Conservation (phyloP, 2,329 filamentous ascomycete species). For the Aspergillus niger region DNA sequence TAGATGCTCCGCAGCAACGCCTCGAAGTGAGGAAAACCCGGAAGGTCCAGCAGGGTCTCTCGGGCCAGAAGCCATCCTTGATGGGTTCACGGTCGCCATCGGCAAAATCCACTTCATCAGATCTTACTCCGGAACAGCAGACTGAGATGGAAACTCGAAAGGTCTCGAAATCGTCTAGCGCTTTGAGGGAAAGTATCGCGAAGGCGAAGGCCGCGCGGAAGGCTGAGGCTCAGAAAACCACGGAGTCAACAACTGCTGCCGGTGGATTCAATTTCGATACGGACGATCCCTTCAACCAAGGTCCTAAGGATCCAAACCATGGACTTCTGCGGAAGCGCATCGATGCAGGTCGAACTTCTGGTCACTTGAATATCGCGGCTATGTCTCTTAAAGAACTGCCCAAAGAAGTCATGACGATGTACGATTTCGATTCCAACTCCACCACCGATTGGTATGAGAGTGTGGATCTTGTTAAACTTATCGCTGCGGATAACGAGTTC, state of each 20-base stretch:
- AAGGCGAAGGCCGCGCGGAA: constrained; percentile 83
- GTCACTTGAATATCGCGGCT: constrained; percentile 84
- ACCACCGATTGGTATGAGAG: constrained; percentile 82
- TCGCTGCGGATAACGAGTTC: constrained; percentile 88
- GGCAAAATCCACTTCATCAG: constrained; percentile 31
- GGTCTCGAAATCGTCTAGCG: constrained; percentile 70
- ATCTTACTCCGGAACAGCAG: constrained; percentile 33
- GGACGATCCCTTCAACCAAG: constrained; percentile 60
- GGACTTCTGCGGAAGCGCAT: constrained; percentile 74
- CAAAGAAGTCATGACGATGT: constrained; percentile 84
- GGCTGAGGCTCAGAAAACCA: constrained; percentile 45
- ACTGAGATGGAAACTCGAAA: constrained; percentile 43
- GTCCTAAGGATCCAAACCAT: constrained; percentile 58
- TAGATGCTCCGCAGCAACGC: constrained; percentile 33
- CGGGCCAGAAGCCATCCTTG: constrained; percentile 34
- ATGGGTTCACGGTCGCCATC: constrained; percentile 35
- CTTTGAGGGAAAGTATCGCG: constrained; percentile 86
- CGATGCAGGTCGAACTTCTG: constrained; percentile 71
- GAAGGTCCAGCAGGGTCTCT: constrained; percentile 36
- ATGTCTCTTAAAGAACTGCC: constrained; percentile 80
- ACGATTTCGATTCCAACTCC: constrained; percentile 70
- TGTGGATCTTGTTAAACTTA: constrained; percentile 80
- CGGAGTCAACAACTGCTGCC: constrained; percentile 23
- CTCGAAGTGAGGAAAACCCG: constrained; percentile 44
- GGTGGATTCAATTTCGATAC: constrained; percentile 52